Evolutionary conservation across 306 rosid species (phyloP).

Genomic region (Lablab purpureus): DNA sequence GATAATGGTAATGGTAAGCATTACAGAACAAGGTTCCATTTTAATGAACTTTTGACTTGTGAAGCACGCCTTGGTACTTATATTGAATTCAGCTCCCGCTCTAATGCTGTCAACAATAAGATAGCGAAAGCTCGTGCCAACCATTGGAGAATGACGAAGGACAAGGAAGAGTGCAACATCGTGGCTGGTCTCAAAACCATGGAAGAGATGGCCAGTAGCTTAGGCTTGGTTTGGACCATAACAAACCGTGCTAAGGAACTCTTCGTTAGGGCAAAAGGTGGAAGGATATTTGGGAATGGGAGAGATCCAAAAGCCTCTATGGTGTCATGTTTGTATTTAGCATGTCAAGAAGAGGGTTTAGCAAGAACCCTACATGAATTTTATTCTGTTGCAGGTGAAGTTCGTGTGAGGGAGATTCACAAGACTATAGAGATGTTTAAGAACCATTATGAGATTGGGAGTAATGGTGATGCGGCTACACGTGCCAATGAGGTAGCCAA

Average conservation of each 20-base stretch:
- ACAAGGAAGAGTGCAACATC: neutral
- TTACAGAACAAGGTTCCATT: neutral
- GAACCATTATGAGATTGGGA: neutral
- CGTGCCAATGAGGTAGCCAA: neutral
- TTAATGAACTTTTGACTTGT: too few species aligned
- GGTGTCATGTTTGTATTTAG: neutral
- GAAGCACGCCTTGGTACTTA: neutral
- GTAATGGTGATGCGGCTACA: neutral
- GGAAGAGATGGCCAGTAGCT: neutral
- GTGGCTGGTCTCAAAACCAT: neutral
- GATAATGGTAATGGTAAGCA: neutral
- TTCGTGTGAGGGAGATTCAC: neutral
- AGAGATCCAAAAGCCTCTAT: neutral
- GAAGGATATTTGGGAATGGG: neutral
- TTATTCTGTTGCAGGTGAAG: neutral
- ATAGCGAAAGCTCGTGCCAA: neutral
- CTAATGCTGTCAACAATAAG: neutral
- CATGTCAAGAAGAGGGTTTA: neutral
- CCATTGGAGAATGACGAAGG: neutral
- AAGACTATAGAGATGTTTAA: neutral
- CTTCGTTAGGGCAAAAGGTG: neutral
- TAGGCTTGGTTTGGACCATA: neutral
- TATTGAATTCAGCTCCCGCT: neutral
- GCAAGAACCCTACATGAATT: neutral
- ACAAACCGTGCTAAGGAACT: neutral